Percentiles rank a stretch among this genome's conserved stretches.
phyloP scores from a whole-genome alignment of 345 rosid genomes.

The Gossypium ekmanianum region DNA sequence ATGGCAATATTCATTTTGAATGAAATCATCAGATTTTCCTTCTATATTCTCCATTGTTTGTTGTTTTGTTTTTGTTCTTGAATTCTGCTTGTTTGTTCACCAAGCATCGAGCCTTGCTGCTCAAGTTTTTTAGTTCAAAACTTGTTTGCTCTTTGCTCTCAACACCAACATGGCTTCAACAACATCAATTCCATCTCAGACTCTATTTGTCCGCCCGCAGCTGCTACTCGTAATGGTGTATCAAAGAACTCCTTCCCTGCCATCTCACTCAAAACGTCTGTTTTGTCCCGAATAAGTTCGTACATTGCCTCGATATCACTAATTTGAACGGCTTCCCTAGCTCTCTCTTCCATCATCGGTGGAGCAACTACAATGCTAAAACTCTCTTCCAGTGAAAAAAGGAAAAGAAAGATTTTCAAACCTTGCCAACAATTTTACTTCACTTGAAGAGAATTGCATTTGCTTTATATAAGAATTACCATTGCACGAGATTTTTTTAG shows the following conservation, averaged over 20 bases:
- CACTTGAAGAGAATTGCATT: not conserved
- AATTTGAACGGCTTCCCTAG: not conserved
- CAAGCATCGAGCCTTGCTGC: too few species aligned
- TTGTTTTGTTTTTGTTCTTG: too few species aligned
- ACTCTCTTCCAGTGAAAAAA: not conserved
- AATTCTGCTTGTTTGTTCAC: too few species aligned
- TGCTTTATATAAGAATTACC: not conserved
- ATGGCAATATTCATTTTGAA: too few species aligned
- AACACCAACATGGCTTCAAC: not conserved
- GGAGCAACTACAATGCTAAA: not conserved
- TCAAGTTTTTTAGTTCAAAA: too few species aligned
- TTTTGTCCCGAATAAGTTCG: not conserved
- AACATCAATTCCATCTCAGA: not conserved
- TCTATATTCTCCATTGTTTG: too few species aligned
- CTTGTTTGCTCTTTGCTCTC: too few species aligned
- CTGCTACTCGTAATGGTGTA: conserved; percentile 13
- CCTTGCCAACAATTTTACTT: not conserved
- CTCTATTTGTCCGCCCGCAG: not conserved
- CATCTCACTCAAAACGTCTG: not conserved
- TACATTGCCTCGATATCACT: not conserved
- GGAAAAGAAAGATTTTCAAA: not conserved
- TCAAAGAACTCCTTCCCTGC: not conserved
- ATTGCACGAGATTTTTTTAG: not conserved
- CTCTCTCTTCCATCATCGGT: not conserved
- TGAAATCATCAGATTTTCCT: too few species aligned